Base-by-base conservation (phyloP, 2,329 filamentous ascomycete species). In the Aspergillus ibericus region DNA sequence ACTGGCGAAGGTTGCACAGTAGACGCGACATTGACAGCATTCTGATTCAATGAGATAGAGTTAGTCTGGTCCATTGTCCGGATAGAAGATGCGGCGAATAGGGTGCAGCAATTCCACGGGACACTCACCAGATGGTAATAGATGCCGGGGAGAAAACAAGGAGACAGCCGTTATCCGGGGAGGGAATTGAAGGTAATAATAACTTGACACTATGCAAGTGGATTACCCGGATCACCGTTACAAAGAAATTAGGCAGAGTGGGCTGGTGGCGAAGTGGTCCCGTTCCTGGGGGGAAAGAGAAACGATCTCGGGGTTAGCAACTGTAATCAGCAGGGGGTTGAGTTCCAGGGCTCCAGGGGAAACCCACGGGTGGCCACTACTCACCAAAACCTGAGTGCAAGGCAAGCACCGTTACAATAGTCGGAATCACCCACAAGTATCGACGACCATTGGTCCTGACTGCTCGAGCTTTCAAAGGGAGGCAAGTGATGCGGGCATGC, bases 241-340 rank as follows among this genome's bases (percentile, higher is more conserved):
- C 51, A 42, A 53, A 42, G 51, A 18, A 53, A 36, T 36, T 20
- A 52, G 49, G 50, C 53, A 55, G 57, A 51, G 46, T 55, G 51
- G 51, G 51, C n/a, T 42, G 51, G 64, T 65, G 63, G 63, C 61
- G 54, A 65, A 53, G 54, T 60, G 61, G 58, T 65, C 60, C 62
- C 59, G 51, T 53, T 29, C 51, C 51, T 53, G 51, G 51, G 35
- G 36, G 63, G 60, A 9, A 32, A 53, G 56, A 54, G 56, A 51
- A 27, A 56, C 22, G 49, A 60, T 51, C 59, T 59, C 40, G 57
- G 51, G 44, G 42, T 53, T 60, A 27, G 59, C 52, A 56, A 50
- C 53, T 56, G 53, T 59, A 59, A 61, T 65, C 57, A 65, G 63
- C 56, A 64, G 55, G 63, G 63, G 56, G 61, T 52, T 55, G 34